Conservation (phyloP, 106 monocot genomes). For the Dendrobium catenatum region DNA sequence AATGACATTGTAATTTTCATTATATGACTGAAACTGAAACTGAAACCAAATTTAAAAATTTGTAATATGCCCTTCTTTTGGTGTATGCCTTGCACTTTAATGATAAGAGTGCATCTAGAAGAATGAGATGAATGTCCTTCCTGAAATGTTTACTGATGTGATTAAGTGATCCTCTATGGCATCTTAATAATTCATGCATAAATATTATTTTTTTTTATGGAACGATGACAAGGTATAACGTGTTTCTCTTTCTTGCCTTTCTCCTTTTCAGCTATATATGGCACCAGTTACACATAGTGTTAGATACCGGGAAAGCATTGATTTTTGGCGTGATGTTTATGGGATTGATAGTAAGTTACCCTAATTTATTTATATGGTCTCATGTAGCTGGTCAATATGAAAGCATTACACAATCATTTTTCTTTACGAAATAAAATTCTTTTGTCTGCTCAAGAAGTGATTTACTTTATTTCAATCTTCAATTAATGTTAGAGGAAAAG, state of each 20-base stretch:
- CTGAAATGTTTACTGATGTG: not conserved
- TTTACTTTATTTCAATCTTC: not conserved
- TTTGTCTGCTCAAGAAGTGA: not conserved
- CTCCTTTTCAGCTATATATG: conserved; percentile 80
- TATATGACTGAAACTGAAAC: not conserved
- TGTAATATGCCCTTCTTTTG: not conserved
- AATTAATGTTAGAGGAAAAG: not conserved
- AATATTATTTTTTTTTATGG: not conserved
- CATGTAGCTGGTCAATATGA: not conserved
- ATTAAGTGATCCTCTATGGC: not conserved
- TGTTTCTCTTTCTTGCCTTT: not conserved
- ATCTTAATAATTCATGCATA: not conserved
- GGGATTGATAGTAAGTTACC: conserved; percentile 90
- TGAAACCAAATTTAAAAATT: not conserved
- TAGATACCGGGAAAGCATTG: conserved; percentile 78
- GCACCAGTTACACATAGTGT: conserved; percentile 87
- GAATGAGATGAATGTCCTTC: not conserved
- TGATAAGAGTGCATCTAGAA: not conserved
- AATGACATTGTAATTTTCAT: not conserved
- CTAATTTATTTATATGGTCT: not conserved
- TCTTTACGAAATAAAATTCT: too few species aligned
- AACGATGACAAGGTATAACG: not conserved
- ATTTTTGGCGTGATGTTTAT: conserved; percentile 95
- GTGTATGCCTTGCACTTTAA: not conserved
- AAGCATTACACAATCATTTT: not conserved